Evolutionary conservation across 2,329 filamentous ascomycete species (phyloP).

Genomic region (Claviceps paspali): DNA sequence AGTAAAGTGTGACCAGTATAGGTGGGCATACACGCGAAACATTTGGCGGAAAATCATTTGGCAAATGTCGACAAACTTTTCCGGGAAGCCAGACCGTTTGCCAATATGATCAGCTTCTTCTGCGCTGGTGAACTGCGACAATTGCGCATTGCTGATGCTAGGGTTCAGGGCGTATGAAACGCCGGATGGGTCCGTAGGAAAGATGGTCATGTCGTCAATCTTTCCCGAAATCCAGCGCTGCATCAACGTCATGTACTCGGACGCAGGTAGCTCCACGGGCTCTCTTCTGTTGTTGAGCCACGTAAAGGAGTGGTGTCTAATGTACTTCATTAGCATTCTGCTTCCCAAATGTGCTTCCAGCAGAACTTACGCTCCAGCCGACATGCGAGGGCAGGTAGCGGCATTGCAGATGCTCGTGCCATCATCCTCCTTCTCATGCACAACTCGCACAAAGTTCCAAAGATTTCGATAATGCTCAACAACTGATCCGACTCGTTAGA

Average conservation of each 20-base stretch:
- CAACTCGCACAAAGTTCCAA: conserved; percentile 75
- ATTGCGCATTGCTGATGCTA: conserved; percentile 39
- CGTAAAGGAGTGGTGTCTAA: conserved; percentile 84
- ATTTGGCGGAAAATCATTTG: conserved; percentile 94
- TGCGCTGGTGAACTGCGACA: conserved; percentile 45
- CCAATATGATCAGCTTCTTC: conserved; percentile 67
- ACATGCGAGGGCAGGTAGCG: conserved; percentile 77
- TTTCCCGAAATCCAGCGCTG: conserved; percentile 97
- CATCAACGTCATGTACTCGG: conserved; percentile 88
- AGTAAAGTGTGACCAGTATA: conserved; percentile 92
- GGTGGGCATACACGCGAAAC: conserved; percentile 94
- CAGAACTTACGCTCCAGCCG: conserved; percentile 70
- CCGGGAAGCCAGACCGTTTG: conserved; percentile 83
- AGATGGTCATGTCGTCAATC: conserved; percentile 77
- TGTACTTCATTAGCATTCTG: background rate
- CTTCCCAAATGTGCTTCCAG: background rate
- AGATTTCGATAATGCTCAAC: conserved; percentile 85
- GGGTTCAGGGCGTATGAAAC: conserved; percentile 52
- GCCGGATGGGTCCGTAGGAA: conserved; percentile 69
- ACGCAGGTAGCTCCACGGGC: conserved; percentile 82
- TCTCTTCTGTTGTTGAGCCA: conserved; percentile 83
- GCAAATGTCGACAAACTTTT: conserved; percentile 77
- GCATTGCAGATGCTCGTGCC: conserved; percentile 71
- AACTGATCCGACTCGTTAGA: conserved; percentile 35
- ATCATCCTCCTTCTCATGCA: conserved; percentile 72